phyloP scores from a whole-genome alignment of 176 grass and related monocot species.

The Oryza australiensis region DNA sequence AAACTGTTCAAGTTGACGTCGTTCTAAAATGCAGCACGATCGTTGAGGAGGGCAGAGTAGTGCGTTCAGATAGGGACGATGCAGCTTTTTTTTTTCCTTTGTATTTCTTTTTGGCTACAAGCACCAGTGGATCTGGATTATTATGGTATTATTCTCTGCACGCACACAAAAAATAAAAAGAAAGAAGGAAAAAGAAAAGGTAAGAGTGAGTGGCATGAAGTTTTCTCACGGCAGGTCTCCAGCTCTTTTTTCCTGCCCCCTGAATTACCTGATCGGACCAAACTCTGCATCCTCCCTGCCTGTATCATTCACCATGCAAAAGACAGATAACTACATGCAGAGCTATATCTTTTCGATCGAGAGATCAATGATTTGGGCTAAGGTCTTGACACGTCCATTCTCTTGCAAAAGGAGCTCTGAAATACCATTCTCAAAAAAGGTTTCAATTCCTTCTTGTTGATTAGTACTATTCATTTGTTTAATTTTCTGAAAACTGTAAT shows the following conservation, averaged over 20 bases:
- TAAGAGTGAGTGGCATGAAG: constrained; percentile 22
- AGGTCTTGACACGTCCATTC: background rate
- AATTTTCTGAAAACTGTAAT: background rate
- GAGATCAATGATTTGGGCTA: background rate
- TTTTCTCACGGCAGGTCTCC: constrained; percentile 41
- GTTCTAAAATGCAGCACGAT: constrained; percentile 18
- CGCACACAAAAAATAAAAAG: background rate
- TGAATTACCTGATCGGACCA: background rate
- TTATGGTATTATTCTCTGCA: constrained; percentile 35
- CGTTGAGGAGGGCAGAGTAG: background rate
- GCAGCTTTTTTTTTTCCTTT: background rate
- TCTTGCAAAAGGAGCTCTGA: background rate
- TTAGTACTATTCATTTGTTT: background rate
- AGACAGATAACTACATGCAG: background rate
- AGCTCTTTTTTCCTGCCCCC: background rate
- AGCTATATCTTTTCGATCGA: background rate
- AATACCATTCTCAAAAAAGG: background rate
- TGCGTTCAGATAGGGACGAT: constrained; percentile 43
- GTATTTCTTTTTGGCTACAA: constrained; percentile 41
- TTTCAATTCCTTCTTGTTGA: background rate
- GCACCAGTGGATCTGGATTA: constrained; percentile 24
- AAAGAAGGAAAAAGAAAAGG: background rate
- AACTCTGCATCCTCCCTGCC: background rate
- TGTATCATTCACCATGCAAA: background rate
- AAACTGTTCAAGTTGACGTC: constrained; percentile 38